Conservation (phyloP, 352 stramenopile species). For the Pythium scleroteichum region DNA sequence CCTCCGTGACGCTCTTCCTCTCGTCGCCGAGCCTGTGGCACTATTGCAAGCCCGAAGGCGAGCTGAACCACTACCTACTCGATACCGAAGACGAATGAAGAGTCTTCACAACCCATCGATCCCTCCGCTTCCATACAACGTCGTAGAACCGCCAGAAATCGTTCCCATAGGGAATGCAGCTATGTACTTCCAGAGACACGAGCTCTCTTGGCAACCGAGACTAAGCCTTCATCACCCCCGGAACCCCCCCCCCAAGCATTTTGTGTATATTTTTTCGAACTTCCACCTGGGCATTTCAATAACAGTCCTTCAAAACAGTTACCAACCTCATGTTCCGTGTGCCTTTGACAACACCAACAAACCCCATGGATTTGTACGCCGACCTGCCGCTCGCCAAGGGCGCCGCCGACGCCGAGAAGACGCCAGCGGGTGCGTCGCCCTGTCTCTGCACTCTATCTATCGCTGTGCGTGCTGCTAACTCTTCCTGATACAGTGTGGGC, state of each 20-base stretch:
- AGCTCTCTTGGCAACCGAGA: too few relatives aligned
- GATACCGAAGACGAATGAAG: slow-evolving; percentile 63
- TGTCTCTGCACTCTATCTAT: background rate
- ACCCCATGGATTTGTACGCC: slow-evolving; percentile 75
- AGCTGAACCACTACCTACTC: slow-evolving; percentile 76
- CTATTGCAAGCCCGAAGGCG: slow-evolving; percentile 82
- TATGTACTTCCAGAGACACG: too few relatives aligned
- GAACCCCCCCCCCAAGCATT: too few relatives aligned
- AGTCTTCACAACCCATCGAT: background rate
- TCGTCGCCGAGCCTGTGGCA: slow-evolving; percentile 74
- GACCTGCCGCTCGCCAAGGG: slow-evolving; percentile 73
- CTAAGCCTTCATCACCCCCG: too few relatives aligned
- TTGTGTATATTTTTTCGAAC: background rate
- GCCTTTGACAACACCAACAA: background rate
- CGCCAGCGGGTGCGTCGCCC: slow-evolving; percentile 2
- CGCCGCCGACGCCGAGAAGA: slow-evolving; percentile 46
- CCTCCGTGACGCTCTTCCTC: slow-evolving; percentile 69
- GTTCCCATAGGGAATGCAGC: too few relatives aligned
- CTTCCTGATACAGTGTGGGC: slow-evolving; percentile 44
- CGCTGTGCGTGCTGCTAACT: background rate
- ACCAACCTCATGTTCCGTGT: background rate
- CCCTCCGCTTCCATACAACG: background rate
- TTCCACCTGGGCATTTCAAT: too few relatives aligned
- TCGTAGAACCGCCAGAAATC: background rate
- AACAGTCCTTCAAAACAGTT: background rate